Evolutionary conservation across 441 rosid genomes (phyloP).

Genomic region (Lepidium campestre): DNA sequence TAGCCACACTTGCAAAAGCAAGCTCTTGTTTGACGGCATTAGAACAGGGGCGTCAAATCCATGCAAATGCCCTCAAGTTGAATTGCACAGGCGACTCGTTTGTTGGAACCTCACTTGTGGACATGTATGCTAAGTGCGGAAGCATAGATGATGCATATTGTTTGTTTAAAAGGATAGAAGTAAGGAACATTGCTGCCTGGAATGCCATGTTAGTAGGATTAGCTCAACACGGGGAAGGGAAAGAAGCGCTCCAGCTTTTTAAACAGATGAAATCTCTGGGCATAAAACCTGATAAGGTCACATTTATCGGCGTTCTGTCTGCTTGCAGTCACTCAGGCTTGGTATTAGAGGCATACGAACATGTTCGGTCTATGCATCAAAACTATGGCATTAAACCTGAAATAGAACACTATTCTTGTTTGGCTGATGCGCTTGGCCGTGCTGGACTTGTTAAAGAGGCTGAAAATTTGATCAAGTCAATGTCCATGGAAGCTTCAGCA

Average conservation of each 20-base stretch:
- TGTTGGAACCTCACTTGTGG: constrained; percentile 40
- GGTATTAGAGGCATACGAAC: constrained; percentile 33
- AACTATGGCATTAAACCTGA: constrained; percentile 37
- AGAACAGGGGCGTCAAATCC: constrained; percentile 40
- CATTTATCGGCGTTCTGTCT: constrained; percentile 36
- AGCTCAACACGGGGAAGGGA: constrained; percentile 43
- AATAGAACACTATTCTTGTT: constrained; percentile 42
- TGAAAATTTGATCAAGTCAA: constrained; percentile 30
- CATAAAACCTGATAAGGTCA: constrained; percentile 36
- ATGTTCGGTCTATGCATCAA: constrained; percentile 24
- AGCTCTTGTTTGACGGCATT: constrained; percentile 36
- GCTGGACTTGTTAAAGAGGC: constrained; percentile 38
- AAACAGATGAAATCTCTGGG: constrained; percentile 26
- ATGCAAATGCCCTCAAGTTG: constrained; percentile 35
- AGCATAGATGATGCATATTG: constrained; percentile 33
- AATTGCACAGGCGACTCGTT: constrained; percentile 31
- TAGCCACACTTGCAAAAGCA: constrained; percentile 44
- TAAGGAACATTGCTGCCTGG: constrained; percentile 30
- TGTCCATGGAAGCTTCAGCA: constrained; percentile 38
- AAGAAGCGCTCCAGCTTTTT: constrained; percentile 36
- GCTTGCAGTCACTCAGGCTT: constrained; percentile 45
- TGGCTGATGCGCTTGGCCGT: constrained; percentile 43
- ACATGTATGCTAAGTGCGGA: constrained; percentile 50
- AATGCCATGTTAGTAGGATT: constrained; percentile 43
- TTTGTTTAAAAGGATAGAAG: constrained; percentile 25